Conservation (phyloP, 768 basidiomycete species). For the Pleurotus salmoneostramineus region DNA sequence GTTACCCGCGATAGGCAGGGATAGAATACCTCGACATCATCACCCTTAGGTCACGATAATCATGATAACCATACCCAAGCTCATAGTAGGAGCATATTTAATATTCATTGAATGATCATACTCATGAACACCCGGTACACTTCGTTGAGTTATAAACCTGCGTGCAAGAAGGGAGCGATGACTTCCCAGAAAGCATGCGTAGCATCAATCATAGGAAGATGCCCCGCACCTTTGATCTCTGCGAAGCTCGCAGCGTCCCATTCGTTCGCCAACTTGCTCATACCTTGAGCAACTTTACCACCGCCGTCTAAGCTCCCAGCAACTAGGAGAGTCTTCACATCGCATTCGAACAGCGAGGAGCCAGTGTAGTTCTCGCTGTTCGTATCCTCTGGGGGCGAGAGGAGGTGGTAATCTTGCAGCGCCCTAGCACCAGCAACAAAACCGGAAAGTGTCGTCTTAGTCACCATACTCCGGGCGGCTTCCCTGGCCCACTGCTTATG, state of each 20-base stretch:
- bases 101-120: not conserved
- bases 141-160: not conserved
- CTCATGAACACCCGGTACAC: not conserved
- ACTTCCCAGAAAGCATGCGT: constrained; percentile 35
- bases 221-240: constrained; percentile 35
- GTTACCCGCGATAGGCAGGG: not conserved
- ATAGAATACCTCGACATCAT: not conserved
- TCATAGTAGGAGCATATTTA: not conserved
- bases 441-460: constrained; percentile 33
- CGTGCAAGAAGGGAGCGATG: constrained; percentile 25
- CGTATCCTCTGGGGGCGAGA: constrained; percentile 5
- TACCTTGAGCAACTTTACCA: constrained; percentile 37
- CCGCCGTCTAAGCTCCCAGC: constrained; percentile 46
- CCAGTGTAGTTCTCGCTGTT: constrained; percentile 11
- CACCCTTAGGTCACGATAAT: not conserved
- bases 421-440: constrained; percentile 44
- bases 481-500: constrained; percentile 1
- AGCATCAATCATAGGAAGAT: constrained; percentile 51
- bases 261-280: constrained; percentile 26
- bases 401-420: constrained; percentile 40
- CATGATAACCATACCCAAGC: not conserved
- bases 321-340: constrained; percentile 35
- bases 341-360: constrained; percentile 20
- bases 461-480: constrained; percentile 34
- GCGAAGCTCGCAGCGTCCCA: constrained; percentile 30